A percentile compares a stretch with the other conserved stretches of the same genome.
phyloP scores from a whole-genome alignment of 495 filamentous ascomycete genomes.

The Glarea lozoyensis region DNA sequence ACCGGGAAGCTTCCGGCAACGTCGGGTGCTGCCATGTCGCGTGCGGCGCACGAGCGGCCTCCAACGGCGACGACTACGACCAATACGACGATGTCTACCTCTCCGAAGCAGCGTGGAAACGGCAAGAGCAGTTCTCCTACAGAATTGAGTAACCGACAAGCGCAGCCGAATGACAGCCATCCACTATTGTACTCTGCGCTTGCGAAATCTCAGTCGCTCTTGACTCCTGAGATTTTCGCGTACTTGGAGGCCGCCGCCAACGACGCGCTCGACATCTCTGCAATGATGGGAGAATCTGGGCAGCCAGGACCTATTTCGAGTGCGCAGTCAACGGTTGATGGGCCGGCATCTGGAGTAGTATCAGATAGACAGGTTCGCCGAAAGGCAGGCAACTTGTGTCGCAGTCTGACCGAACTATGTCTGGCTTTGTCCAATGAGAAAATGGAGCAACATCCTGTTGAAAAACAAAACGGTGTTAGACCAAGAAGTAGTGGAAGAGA shows the following conservation, averaged over 20 bases:
- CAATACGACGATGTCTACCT: slow-evolving; percentile 84
- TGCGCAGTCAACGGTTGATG: slow-evolving; percentile 51
- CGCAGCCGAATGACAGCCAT: slow-evolving; percentile 42
- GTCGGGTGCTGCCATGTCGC: slow-evolving; percentile 69
- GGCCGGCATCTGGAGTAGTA: slow-evolving; percentile 44
- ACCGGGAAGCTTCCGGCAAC: slow-evolving; percentile 79
- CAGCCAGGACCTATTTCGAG: slow-evolving; percentile 52
- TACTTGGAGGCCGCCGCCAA: slow-evolving; percentile 74
- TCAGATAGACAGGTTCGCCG: slow-evolving; percentile 75
- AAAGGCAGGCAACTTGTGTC: slow-evolving; percentile 88
- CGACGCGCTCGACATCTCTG: slow-evolving; percentile 69
- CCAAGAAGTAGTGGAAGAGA: slow-evolving; percentile 22
- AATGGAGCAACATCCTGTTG: slow-evolving; percentile 12
- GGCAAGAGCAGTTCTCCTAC: slow-evolving; percentile 44
- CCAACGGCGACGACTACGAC: slow-evolving; percentile 88
- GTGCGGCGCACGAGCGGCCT: slow-evolving; percentile 69
- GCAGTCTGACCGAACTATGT: slow-evolving; percentile 86
- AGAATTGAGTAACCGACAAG: slow-evolving; percentile 28
- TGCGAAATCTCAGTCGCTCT: slow-evolving; percentile 56
- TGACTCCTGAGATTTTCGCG: slow-evolving; percentile 64
- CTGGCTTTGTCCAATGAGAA: slow-evolving; percentile 66
- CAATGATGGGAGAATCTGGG: slow-evolving; percentile 60
- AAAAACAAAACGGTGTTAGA: slow-evolving; percentile 15
- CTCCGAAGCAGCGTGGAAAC: slow-evolving; percentile 55
- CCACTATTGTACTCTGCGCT: slow-evolving; percentile 76